Percentiles rank a stretch among this genome's conserved stretches.
phyloP scores from a whole-genome alignment of 2,329 filamentous ascomycete genomes.

The Pezicula carpinea region DNA sequence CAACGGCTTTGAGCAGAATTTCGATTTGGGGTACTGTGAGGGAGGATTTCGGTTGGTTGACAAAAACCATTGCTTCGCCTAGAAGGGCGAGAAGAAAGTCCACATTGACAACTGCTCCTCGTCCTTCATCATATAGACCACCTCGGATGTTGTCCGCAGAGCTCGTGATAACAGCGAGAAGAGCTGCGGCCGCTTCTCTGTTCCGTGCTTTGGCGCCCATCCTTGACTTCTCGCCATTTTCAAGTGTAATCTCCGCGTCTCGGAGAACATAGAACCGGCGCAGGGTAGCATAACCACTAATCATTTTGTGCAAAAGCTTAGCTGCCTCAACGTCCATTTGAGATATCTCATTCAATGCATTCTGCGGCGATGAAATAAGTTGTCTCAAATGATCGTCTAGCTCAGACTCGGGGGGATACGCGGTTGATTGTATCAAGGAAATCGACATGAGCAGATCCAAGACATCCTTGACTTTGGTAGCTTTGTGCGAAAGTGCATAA shows the following conservation, averaged over 20 bases:
- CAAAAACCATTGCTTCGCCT: constrained; percentile 76
- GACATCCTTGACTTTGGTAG: constrained; percentile 76
- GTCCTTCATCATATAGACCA: constrained; percentile 76
- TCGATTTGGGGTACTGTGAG: constrained; percentile 71
- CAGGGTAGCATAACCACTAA: constrained; percentile 88
- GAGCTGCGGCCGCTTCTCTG: constrained; percentile 65
- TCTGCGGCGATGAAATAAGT: constrained; percentile 67
- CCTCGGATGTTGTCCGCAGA: constrained; percentile 88
- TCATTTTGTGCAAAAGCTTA: constrained; percentile 74
- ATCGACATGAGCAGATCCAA: constrained; percentile 83
- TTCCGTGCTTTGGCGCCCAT: constrained; percentile 51
- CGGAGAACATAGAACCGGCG: constrained; percentile 88
- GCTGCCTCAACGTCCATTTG: constrained; percentile 76
- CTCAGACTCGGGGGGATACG: constrained; percentile 66
- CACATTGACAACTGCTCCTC: constrained; percentile 80
- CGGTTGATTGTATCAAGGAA: constrained; percentile 78
- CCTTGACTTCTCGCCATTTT: constrained; percentile 33
- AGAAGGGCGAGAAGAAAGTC: constrained; percentile 81
- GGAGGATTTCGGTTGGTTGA: constrained; percentile 57
- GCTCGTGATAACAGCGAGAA: constrained; percentile 80
- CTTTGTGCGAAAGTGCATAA: constrained; percentile 79
- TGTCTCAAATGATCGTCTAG: constrained; percentile 68
- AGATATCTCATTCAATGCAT: constrained; percentile 67
- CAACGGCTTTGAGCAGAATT: constrained; percentile 68
- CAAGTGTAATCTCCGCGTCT: constrained; percentile 57